Conservation (phyloP, 1,284 basidiomycete species). For the Trichosporon asahii region DNA sequence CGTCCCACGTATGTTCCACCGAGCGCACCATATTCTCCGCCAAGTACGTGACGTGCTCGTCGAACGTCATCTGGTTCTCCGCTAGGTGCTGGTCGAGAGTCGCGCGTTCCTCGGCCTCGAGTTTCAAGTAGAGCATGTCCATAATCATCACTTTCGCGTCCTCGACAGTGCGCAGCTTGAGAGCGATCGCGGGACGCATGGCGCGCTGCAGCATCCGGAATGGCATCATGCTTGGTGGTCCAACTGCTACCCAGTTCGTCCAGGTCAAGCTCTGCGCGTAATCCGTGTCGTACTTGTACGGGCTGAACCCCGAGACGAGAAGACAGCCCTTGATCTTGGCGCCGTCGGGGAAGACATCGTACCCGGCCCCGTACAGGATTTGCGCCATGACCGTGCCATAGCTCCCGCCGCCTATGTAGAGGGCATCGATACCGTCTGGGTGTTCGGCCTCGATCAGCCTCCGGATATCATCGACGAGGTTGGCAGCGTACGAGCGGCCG, state of each 20-base stretch:
- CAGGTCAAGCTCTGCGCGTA: conserved; percentile 56
- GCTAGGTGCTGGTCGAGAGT: conserved; percentile 45
- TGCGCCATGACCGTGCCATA: conserved; percentile 60
- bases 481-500: conserved; percentile 49
- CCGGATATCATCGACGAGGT: conserved; percentile 56
- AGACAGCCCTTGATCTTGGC: conserved; percentile 55
- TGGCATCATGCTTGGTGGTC: conserved; percentile 55
- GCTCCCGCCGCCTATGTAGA: conserved; percentile 55
- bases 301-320: conserved; percentile 56
- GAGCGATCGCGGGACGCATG: conserved; percentile 44
- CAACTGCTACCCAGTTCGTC: conserved; percentile 55
- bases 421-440: conserved; percentile 47
- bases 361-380: conserved; percentile 59
- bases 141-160: conserved; percentile 54
- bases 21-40: conserved; percentile 55
- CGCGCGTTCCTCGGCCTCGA: conserved; percentile 52
- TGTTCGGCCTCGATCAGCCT: conserved; percentile 58
- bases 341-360: conserved; percentile 58
- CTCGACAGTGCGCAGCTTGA: conserved; percentile 52
- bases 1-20: conserved; percentile 56
- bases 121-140: conserved; percentile 51
- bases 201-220: conserved; percentile 51
- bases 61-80: conserved; percentile 49
- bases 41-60: conserved; percentile 53
- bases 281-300: conserved; percentile 55